phyloP scores from a whole-genome alignment of 23 red algal species.

The Gracilaria gracilis region DNA sequence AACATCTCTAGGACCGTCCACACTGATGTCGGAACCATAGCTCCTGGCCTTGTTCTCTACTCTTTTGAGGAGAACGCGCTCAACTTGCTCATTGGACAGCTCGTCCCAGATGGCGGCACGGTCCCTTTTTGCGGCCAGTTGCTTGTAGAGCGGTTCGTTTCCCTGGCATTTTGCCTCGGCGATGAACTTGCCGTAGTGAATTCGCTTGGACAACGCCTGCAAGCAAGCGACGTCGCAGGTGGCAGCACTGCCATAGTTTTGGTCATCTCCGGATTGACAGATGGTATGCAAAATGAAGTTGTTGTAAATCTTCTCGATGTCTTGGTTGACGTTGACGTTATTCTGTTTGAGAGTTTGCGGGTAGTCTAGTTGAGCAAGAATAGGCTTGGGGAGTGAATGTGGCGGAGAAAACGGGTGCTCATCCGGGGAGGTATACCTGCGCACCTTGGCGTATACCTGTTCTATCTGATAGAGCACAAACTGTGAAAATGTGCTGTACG shows the following conservation, averaged over 20 bases:
- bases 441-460: constrained; percentile 87
- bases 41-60: constrained; percentile 90
- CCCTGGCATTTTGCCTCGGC: constrained; percentile 96
- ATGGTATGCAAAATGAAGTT: constrained; percentile 76
- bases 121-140: constrained; percentile 70
- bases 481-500: constrained; percentile 79
- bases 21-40: constrained; percentile 87
- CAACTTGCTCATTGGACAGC: constrained; percentile 83
- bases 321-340: constrained; percentile 87
- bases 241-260: constrained; percentile 94
- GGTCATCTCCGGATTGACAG: constrained; percentile 90
- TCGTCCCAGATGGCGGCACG: constrained; percentile 70
- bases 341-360: constrained; percentile 82
- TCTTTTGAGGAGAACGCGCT: constrained; percentile 79
- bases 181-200: constrained; percentile 99
- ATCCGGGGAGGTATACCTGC: constrained; percentile 94
- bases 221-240: constrained; percentile 94
- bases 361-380: constrained; percentile 77
- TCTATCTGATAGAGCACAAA: constrained; percentile 91
- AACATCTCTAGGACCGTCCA: constrained; percentile 52
- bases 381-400: constrained; percentile 72
- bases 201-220: constrained; percentile 96
- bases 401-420: constrained; percentile 91
- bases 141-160: constrained; percentile 68
- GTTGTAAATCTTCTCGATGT: constrained; percentile 76